phyloP scores from a whole-genome alignment of 495 filamentous ascomycete genomes.

The Penicillium roqueforti region DNA sequence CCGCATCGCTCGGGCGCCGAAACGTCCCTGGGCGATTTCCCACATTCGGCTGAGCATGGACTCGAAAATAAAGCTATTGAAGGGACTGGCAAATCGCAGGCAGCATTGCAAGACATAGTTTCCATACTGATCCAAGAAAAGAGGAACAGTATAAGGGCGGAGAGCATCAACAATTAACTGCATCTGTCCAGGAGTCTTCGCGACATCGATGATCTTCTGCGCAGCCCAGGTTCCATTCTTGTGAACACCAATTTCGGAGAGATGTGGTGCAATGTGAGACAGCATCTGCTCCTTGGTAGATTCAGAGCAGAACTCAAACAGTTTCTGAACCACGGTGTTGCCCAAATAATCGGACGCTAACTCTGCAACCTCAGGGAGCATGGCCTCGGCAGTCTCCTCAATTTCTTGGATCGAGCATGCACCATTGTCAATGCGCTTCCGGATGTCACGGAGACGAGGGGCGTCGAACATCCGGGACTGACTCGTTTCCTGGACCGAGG shows the following conservation, averaged over 20 bases:
- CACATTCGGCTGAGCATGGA: conserved; percentile 93
- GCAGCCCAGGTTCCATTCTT: conserved; percentile 99
- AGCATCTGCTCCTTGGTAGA: conserved; percentile 88
- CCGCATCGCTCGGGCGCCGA: conserved; percentile 92
- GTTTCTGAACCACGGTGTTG: conserved; percentile 98
- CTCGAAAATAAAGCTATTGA: conserved; percentile 96
- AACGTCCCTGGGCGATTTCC: conserved; percentile 90
- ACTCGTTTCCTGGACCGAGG: conserved; percentile 80
- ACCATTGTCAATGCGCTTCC: conserved; percentile 95
- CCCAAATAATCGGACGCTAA: conserved; percentile 92
- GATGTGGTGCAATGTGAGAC: conserved; percentile 76
- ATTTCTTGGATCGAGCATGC: conserved; percentile 81
- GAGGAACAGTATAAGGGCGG: conserved; percentile 75
- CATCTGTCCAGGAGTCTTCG: conserved; percentile 80
- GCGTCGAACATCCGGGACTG: conserved; percentile 92
- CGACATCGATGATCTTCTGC: conserved; percentile 98
- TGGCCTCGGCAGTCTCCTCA: conserved; percentile 82
- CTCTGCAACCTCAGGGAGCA: conserved; percentile 96
- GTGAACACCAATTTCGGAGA: conserved; percentile 95
- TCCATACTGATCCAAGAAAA: conserved; percentile 96
- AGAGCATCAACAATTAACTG: conserved; percentile 76
- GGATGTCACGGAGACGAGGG: conserved; percentile 90
- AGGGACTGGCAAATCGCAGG: conserved; percentile 80
- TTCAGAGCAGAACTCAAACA: conserved; percentile 95
- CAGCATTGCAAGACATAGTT: conserved; percentile 98